Conservation (phyloP, 805 yeast species). For the Schizosaccharomyces japonicus region DNA sequence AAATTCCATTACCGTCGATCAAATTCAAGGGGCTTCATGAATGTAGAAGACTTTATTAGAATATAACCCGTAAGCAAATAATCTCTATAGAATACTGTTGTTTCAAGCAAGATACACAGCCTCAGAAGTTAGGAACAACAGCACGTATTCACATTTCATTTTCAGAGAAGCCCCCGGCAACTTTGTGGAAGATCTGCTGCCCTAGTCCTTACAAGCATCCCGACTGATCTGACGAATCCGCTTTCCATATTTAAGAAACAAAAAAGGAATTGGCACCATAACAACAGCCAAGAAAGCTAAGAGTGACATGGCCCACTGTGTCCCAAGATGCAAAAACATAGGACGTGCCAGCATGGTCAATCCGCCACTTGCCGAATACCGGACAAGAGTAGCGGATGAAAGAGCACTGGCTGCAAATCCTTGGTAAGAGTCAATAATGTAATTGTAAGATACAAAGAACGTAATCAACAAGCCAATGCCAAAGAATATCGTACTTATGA, state of each 20-base stretch:
- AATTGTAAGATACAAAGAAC: conserved; percentile 21
- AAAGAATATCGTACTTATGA: conserved; percentile 32
- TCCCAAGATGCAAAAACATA: conserved; percentile 27
- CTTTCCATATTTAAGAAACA: conserved; percentile 29
- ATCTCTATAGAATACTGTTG: no score
- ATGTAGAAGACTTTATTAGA: no score
- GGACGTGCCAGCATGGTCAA: conserved; percentile 28
- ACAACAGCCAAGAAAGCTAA: conserved; percentile 16
- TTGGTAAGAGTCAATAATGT: conserved; percentile 22
- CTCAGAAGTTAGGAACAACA: no score
- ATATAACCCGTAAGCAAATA: no score
- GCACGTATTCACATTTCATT: no score
- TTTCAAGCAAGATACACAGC: no score
- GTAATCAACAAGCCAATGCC: conserved; percentile 19
- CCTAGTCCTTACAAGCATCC: conserved; percentile 8
- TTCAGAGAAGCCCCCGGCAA: no score
- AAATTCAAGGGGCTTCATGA: no score
- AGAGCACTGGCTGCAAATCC: conserved; percentile 47
- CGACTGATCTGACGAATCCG: conserved; percentile 16
- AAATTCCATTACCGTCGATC: no score
- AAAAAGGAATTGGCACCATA: conserved; percentile 33
- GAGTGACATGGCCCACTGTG: conserved; percentile 31
- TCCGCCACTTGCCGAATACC: conserved; percentile 23
- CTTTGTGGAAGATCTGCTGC: no score
- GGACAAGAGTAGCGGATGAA: conserved; percentile 48